Percentiles rank a stretch among this genome's conserved stretches.
These are phyloP conservation scores for Zea luxurians DNA, from an alignment of 176 grass and related monocot species.

Conservation along the genomic window DNA sequence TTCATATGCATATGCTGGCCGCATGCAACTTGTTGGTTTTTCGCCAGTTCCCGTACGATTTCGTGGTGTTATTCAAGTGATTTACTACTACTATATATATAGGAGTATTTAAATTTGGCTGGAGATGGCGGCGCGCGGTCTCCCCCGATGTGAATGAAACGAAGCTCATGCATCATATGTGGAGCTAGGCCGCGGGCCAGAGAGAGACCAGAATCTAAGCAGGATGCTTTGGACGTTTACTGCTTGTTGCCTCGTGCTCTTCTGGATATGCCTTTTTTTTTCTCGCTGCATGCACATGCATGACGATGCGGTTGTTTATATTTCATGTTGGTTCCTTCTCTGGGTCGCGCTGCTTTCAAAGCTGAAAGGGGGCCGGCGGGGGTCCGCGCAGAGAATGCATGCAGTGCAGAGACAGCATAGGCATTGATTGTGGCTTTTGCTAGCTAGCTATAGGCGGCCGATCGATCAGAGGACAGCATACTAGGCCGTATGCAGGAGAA, in stretches of 20 bases:
- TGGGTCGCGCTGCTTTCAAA: constrained; percentile 48
- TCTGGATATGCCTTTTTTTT: not conserved
- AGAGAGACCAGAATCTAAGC: constrained; percentile 28
- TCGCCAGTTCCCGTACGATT: constrained; percentile 1
- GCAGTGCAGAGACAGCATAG: not conserved
- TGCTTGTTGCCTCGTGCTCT: constrained; percentile 32
- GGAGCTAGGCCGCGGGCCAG: constrained; percentile 9
- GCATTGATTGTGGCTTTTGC: constrained; percentile 30
- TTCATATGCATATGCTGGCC: not conserved
- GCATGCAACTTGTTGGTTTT: constrained; percentile 23
- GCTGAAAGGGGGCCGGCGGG: constrained; percentile 5
- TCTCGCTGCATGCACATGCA: not conserved
- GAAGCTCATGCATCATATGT: constrained; percentile 22
- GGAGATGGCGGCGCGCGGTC: not conserved
- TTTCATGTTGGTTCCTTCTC: constrained; percentile 64
- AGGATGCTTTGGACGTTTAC: constrained; percentile 32
- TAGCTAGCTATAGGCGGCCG: no score
- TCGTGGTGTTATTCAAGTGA: not conserved
- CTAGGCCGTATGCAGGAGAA: no score
- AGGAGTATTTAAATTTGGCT: constrained; percentile 6
- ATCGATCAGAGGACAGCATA: no score
- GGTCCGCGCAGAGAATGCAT: not conserved
- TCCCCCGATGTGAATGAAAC: not conserved
- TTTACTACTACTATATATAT: not conserved
- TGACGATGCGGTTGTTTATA: constrained; percentile 24